Percentiles rank a stretch among this genome's conserved stretches.
These are phyloP conservation scores for Poa pratensis DNA, from an alignment of 176 grass and related monocot species.

Conservation along the genomic window DNA sequence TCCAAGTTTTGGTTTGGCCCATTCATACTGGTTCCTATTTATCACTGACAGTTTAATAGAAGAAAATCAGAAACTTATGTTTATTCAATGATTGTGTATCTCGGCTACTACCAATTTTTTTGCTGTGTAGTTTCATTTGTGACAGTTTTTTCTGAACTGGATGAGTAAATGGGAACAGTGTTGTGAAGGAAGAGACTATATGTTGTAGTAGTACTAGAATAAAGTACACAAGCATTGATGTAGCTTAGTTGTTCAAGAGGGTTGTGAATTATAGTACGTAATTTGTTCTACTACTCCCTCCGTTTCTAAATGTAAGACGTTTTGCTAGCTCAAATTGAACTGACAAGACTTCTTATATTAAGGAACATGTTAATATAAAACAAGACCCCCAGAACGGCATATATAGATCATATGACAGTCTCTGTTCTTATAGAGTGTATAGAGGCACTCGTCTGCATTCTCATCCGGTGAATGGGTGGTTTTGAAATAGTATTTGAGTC, in stretches of 20 bases:
- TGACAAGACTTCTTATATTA: too few relatives aligned
- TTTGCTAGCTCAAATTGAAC: too few relatives aligned
- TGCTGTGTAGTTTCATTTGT: neutral
- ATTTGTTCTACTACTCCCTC: neutral
- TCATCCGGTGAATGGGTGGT: neutral
- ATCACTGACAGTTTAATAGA: neutral
- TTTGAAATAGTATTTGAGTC: slow-evolving; percentile 4
- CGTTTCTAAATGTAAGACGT: too few relatives aligned
- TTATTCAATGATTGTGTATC: neutral
- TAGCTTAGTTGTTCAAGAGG: neutral
- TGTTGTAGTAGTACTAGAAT: neutral
- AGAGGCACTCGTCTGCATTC: neutral
- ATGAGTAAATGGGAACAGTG: neutral
- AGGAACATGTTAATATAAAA: neutral
- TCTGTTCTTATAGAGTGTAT: neutral
- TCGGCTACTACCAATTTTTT: neutral
- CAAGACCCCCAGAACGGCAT: neutral
- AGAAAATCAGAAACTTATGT: neutral
- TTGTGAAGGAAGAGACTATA: neutral
- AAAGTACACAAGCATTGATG: neutral
- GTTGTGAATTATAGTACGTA: neutral
- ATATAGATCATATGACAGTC: neutral
- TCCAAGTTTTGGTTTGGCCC: neutral
- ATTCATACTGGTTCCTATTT: neutral
- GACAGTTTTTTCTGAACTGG: neutral